Evolutionary conservation across 139 green algal species (phyloP).

Genomic region (Marvania coccoides): DNA sequence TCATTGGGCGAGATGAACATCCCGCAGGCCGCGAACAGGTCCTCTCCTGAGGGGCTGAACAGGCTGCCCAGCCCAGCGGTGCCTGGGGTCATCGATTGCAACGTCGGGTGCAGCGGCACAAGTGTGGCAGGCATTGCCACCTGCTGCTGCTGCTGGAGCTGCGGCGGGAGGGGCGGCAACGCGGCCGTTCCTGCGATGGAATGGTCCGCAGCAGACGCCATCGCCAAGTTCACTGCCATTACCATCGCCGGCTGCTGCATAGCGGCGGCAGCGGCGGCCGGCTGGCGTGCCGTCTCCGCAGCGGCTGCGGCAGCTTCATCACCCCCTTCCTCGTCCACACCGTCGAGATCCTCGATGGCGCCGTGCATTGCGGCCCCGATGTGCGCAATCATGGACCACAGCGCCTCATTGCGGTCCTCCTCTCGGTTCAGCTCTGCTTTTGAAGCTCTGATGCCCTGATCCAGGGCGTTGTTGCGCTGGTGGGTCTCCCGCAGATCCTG

Average conservation of each 20-base stretch:
- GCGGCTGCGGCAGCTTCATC: too few relatives aligned
- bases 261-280: background rate
- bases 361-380: constrained; percentile 12
- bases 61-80: background rate
- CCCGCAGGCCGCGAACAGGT: constrained; percentile 10
- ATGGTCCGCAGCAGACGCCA: too few relatives aligned
- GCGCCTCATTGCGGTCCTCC: constrained; percentile 11
- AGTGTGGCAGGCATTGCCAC: background rate
- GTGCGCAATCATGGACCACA: constrained; percentile 15
- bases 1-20: constrained; percentile 25
- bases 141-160: background rate
- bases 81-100: background rate
- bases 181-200: background rate
- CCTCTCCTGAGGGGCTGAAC: constrained; percentile 8
- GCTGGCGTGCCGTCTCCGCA: background rate
- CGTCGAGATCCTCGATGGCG: background rate
- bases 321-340: too few relatives aligned
- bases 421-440: background rate
- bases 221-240: too few relatives aligned
- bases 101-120: background rate
- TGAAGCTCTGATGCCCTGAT: background rate
- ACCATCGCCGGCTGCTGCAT: background rate
- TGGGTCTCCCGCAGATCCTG: background rate
- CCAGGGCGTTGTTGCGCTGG: background rate
- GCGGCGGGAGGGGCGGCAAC: background rate